phyloP scores from a whole-genome alignment of 306 rosid genomes.

The Comarum palustre region DNA sequence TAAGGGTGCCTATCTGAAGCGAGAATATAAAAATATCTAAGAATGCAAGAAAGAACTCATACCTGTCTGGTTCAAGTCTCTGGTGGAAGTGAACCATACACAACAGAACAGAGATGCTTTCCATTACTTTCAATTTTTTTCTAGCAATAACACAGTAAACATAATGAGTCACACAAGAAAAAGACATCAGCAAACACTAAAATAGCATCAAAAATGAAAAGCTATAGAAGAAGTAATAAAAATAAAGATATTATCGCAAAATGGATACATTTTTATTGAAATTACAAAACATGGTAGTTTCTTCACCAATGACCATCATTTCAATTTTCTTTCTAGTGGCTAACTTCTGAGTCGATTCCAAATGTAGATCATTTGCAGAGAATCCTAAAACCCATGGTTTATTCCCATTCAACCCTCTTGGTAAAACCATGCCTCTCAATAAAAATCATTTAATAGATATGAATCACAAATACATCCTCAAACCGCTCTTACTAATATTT shows the following conservation, averaged over 20 bases:
- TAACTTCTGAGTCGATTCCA: neutral
- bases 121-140: conserved; percentile 58
- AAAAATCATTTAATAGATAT: neutral
- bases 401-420: neutral
- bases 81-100: conserved; percentile 96
- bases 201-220: neutral
- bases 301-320: conserved; percentile 3
- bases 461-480: neutral
- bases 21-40: conserved; percentile 17
- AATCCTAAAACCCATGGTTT: neutral
- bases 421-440: neutral
- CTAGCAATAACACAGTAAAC: conserved; percentile 42
- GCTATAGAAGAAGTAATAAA: neutral
- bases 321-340: neutral
- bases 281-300: neutral
- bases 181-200: neutral
- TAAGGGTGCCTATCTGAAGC: conserved; percentile 13
- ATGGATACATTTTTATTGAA: neutral
- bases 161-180: conserved; percentile 3
- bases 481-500: neutral
- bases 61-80: conserved; percentile 98
- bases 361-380: neutral
- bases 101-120: conserved; percentile 88
- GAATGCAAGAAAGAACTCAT: conserved; percentile 29
- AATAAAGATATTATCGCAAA: neutral